phyloP scores from a whole-genome alignment of 2,329 filamentous ascomycete species.

The Rhinocladiella mackenziei region DNA sequence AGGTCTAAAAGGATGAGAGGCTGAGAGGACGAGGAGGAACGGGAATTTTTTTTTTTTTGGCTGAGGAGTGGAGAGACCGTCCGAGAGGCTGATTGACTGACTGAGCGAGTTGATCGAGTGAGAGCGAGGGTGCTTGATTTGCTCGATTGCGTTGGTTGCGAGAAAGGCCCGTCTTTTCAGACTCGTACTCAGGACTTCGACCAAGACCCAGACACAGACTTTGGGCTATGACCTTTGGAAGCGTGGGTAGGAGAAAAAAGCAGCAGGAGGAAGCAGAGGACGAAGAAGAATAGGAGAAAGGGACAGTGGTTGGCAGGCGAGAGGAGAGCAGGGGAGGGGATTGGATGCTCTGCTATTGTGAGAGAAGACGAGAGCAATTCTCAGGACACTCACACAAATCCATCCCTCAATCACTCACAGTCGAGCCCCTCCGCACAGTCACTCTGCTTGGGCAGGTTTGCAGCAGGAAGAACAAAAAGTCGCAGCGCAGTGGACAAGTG shows the following conservation, averaged over 20 bases:
- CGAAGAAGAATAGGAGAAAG: conserved; percentile 3
- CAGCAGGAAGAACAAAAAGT: no score
- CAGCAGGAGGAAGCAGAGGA: conserved; percentile 8
- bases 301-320: conserved; percentile 16
- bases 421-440: no score
- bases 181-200: no score
- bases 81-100: conserved; percentile 1
- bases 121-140: conserved; percentile 1
- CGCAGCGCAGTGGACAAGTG: no score
- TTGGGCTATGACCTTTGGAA: background rate
- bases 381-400: no score
- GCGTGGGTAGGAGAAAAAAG: conserved; percentile 8
- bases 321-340: conserved; percentile 14
- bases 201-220: background rate
- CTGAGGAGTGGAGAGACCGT: conserved; percentile 6
- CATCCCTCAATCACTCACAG: no score
- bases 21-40: conserved; percentile 8
- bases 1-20: conserved; percentile 1
- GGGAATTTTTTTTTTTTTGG: conserved; percentile 6
- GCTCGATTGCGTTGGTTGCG: background rate
- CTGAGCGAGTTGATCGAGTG: background rate
- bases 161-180: no score
- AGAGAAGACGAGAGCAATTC: background rate
- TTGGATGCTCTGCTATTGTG: conserved; percentile 19
- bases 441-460: conserved; percentile 22